phyloP scores from a whole-genome alignment of 2,329 filamentous ascomycete species.

The Xylariaceae sp. region DNA sequence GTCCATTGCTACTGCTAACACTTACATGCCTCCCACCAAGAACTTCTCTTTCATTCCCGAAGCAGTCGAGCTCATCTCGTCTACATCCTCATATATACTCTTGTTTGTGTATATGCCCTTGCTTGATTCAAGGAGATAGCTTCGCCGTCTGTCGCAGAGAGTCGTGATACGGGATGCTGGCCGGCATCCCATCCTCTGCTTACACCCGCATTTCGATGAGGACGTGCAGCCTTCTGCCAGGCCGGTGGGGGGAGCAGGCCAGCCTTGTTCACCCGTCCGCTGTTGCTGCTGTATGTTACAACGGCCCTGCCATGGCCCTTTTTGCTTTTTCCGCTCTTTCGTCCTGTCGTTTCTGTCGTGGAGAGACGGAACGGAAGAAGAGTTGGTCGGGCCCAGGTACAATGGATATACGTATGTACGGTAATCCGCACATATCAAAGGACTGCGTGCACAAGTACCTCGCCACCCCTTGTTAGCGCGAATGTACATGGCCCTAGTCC shows the following conservation, averaged over 20 bases:
- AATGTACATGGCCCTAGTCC: conserved; percentile 23
- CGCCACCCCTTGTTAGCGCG: conserved; percentile 30
- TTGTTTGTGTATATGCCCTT: too few relatives aligned
- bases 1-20: background rate
- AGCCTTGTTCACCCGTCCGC: conserved; percentile 12
- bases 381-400: background rate
- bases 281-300: background rate
- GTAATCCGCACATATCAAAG: background rate
- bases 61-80: background rate
- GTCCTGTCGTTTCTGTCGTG: background rate
- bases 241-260: conserved; percentile 4
- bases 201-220: background rate
- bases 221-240: conserved; percentile 11
- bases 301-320: conserved; percentile 7
- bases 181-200: background rate
- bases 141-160: background rate
- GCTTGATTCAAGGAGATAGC: background rate
- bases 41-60: background rate
- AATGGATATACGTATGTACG: background rate
- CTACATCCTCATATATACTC: background rate
- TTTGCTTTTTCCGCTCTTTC: background rate
- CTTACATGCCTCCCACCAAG: background rate
- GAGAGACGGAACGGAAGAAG: background rate
- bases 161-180: conserved; percentile 1
- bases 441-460: conserved; percentile 25